phyloP scores from a whole-genome alignment of 2,329 filamentous ascomycete species.

The Magnaporthiopsis rhizophila region DNA sequence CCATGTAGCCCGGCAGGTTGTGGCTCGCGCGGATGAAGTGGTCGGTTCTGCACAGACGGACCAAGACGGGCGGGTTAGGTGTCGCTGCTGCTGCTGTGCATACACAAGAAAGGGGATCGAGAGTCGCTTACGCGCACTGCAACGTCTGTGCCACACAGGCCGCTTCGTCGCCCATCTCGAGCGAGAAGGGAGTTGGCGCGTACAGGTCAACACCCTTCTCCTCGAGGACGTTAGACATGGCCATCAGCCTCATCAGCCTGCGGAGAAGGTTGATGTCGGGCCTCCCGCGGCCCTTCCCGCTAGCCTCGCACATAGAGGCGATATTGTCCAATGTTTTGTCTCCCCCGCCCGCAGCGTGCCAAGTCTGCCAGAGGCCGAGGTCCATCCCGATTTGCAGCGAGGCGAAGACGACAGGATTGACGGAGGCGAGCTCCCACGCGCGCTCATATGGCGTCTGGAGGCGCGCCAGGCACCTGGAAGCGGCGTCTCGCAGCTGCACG shows the following conservation, averaged over 20 bases:
- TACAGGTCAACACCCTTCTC: slow-evolving; percentile 21
- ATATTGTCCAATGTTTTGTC: slow-evolving; percentile 21
- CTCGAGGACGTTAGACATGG: slow-evolving; percentile 23
- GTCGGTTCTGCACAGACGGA: slow-evolving; percentile 16
- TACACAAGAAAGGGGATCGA: too few relatives aligned
- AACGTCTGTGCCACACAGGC: slow-evolving; percentile 22
- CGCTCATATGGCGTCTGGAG: slow-evolving; percentile 25
- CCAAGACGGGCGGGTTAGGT: neutral
- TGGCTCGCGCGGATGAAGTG: slow-evolving; percentile 22
- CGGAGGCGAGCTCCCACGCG: slow-evolving; percentile 22
- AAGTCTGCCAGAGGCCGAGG: slow-evolving; percentile 23
- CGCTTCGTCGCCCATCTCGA: slow-evolving; percentile 22
- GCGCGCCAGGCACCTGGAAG: slow-evolving; percentile 20
- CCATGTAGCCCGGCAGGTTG: slow-evolving; percentile 24
- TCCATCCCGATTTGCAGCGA: slow-evolving; percentile 23
- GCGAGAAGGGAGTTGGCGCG: slow-evolving; percentile 23
- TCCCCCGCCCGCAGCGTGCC: slow-evolving; percentile 19
- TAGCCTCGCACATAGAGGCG: slow-evolving; percentile 15
- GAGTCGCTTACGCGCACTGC: slow-evolving; percentile 19
- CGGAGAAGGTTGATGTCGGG: slow-evolving; percentile 23
- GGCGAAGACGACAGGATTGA: slow-evolving; percentile 21
- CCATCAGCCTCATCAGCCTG: slow-evolving; percentile 22
- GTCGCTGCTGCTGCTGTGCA: too few relatives aligned
- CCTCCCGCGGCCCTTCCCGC: too few relatives aligned
- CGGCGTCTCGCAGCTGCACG: slow-evolving; percentile 15